Base-by-base conservation (phyloP, 441 rosid genomes). In the Gossypium davidsonii region DNA sequence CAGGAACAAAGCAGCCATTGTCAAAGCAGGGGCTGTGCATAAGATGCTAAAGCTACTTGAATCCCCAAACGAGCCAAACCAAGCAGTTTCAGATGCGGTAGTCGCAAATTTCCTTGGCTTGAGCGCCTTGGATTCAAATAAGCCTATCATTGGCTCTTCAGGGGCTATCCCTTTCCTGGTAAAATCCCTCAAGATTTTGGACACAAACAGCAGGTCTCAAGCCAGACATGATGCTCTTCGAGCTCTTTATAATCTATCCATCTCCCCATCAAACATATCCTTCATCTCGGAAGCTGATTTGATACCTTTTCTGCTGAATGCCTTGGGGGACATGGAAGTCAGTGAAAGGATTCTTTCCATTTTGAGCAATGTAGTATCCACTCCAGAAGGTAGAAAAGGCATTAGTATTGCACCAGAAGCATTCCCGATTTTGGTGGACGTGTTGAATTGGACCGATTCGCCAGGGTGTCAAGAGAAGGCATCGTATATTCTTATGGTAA, bases 1-100 rank as follows among this genome's bases (percentile, higher is more conserved):
- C 83, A 90, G 99, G 89, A 95, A 95, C 79, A 95, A 95, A 85
- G 98, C 98, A 58, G 97, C 99, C 73, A 91, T 95, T 83, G 96
- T 92, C 20, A 91, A 95, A 79, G 93, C 98, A 26, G 99, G 99
- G 1, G 94, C 97, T 39, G 90, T 92, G 70, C 99, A 95, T 79
- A 92, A 91, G 81, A 90, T 94, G 97, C 78, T 94, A 57, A 89
- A 81, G 89, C 87, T 94, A 15, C 88, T 92, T 18, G 96, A 91
- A 74, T 82, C 87, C 61, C 86, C 91, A 57, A 73, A 70, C 75
- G 74, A 82, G 44, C 83, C 85, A 18, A 72, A 81, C 62, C 84
- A 86, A 12, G 78, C 79, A 8, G 86, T 92, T n/a, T 89, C 97
- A 1, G 97, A 91, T 73, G 98, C 93, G 31, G 87, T 89, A 14